These are phyloP conservation scores for Punctularia strigosozonata DNA, from an alignment of 768 basidiomycete genomes.

Conservation along the genomic window DNA sequence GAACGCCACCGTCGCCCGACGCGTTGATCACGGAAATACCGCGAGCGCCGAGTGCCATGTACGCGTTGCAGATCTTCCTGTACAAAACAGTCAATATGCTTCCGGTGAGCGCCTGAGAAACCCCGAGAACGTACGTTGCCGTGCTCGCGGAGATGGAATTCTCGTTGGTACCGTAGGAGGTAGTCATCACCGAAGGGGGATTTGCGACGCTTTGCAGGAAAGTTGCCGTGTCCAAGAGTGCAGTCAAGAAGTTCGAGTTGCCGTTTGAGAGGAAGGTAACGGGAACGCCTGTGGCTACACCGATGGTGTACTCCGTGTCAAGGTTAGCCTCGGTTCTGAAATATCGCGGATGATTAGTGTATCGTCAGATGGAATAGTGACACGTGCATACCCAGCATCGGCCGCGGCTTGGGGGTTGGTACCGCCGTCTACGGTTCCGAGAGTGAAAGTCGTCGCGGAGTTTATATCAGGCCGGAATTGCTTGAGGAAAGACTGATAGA, in stretches of 20 bases:
- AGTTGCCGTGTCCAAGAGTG: conserved; percentile 16
- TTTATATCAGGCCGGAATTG: conserved; percentile 7
- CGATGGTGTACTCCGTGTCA: conserved; percentile 14
- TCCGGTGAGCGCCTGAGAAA: conserved; percentile 12
- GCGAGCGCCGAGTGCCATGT: conserved; percentile 15
- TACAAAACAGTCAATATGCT: conserved; percentile 2
- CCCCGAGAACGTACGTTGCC: no score
- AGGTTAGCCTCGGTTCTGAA: no score
- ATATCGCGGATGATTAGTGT: no score
- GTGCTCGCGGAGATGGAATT: conserved; percentile 10
- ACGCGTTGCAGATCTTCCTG: conserved; percentile 16
- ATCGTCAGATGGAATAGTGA: no score
- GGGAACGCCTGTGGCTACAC: conserved; percentile 16
- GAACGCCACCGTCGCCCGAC: conserved; percentile 12
- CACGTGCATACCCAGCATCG: no score
- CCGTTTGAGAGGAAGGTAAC: conserved; percentile 13
- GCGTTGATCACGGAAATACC: conserved; percentile 6
- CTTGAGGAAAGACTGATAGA: conserved; percentile 2
- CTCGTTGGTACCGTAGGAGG: conserved; percentile 18
- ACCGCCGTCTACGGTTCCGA: conserved; percentile 6
- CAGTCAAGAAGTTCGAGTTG: conserved; percentile 6
- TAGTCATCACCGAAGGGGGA: conserved; percentile 17
- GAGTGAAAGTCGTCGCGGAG: conserved; percentile 5
- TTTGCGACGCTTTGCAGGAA: conserved; percentile 10
- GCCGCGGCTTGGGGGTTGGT: conserved; percentile 4